phyloP scores from a whole-genome alignment of 331 rosid species.

The Cydonia oblonga region DNA sequence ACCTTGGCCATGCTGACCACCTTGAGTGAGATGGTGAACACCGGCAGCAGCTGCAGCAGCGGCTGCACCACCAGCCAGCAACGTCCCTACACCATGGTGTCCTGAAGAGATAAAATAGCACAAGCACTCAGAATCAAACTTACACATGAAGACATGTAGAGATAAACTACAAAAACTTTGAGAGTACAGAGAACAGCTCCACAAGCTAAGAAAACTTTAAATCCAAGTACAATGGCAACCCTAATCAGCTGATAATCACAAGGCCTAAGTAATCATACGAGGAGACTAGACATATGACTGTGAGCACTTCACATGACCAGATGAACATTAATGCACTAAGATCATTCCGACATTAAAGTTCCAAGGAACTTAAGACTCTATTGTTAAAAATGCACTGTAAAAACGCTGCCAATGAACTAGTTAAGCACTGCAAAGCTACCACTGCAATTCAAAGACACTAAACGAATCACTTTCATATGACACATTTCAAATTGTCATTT shows the following conservation, averaged over 20 bases:
- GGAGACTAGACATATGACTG: not conserved
- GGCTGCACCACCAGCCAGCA: conserved; percentile 58
- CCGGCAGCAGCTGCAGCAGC: conserved; percentile 60
- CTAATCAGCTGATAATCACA: not conserved
- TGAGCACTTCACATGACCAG: not conserved
- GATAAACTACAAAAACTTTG: not conserved
- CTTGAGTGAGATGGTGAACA: conserved; percentile 39
- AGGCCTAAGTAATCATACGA: not conserved
- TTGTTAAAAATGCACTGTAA: not conserved
- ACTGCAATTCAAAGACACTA: not conserved
- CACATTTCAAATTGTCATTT: not conserved
- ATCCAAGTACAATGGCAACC: too few species aligned
- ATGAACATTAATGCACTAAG: not conserved
- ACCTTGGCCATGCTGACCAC: conserved; percentile 15
- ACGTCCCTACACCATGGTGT: conserved; percentile 33
- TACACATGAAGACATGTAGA: not conserved
- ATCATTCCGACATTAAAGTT: not conserved
- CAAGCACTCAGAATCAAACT: not conserved
- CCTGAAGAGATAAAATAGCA: conserved; percentile 20
- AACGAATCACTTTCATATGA: not conserved
- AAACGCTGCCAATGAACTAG: not conserved
- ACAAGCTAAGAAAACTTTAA: not conserved
- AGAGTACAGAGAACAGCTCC: not conserved
- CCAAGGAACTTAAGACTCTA: not conserved
- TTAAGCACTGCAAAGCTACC: not conserved